Evolutionary conservation across 768 basidiomycete genomes (phyloP), one percentile per base, ranked within the genome.

Genomic region (Podaxis sp.): DNA sequence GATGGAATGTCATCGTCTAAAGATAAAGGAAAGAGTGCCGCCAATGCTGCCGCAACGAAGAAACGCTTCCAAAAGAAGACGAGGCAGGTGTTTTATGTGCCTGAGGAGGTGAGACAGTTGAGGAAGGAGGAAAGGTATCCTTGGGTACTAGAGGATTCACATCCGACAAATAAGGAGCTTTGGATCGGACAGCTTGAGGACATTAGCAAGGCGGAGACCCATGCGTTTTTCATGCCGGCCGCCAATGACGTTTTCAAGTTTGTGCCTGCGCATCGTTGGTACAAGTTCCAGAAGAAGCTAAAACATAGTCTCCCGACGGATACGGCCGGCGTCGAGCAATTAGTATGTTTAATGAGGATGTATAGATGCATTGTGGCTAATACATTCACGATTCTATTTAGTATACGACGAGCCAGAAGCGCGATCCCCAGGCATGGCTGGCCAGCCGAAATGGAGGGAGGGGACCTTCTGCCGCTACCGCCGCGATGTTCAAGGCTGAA

Each of bases 171-270:
- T 56, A 77, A 80, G 61, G 92, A 95, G 75, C 73, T 85, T 13
- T 96, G 94, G 94, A 80, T 86, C 42, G 94, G 89, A 6, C 84
- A 88, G 72, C 80, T 95, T 78, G 92, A 95, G 74, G 92, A 95
- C 64, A 82, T 85, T 17, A 76, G 79, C 11, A 92, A 85, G 76
- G 81, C 84, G 26, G 85, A 86, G 68, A 89, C 87, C 7, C 86
- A 90, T 66, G 92, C 87, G 5, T 87, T 94, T 75, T 90, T 95
- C 75, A 91, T 93, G 87, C 90, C 91, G 38, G 86, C 88, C 15
- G 87, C 87, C 60, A 87, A 87, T 69, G 87, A 93, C 63, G 82
- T 88, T 42, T 95, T 96, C 81, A 88, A 92, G 70, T 93, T 95
- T 74, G 89, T 96, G 11, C 89, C 93, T 13, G 87, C 92, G 4